Conservation (phyloP, 495 filamentous ascomycete species). For the Darksidea phi region DNA sequence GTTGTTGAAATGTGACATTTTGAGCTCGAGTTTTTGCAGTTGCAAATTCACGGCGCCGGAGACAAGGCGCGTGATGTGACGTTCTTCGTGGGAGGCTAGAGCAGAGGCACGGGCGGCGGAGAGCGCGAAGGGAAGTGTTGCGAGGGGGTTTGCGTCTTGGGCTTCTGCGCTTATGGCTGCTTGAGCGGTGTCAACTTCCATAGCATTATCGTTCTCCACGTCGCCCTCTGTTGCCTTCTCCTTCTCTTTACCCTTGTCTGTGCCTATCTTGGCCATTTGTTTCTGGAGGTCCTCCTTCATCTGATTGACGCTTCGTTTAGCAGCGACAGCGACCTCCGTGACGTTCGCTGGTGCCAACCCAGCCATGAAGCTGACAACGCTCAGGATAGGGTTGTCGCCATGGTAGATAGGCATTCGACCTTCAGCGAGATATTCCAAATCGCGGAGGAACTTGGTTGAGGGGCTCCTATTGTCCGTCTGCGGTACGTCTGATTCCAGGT, state of each 20-base stretch:
- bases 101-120: slow-evolving; percentile 82
- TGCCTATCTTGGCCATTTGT: slow-evolving; percentile 63
- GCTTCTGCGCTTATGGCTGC: slow-evolving; percentile 48
- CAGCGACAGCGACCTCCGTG: slow-evolving; percentile 70
- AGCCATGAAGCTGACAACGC: slow-evolving; percentile 88
- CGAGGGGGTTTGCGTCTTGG: slow-evolving; percentile 51
- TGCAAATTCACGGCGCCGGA: slow-evolving; percentile 74
- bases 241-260: slow-evolving; percentile 34
- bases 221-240: slow-evolving; percentile 51
- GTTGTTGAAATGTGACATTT: slow-evolving; percentile 89
- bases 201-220: slow-evolving; percentile 45
- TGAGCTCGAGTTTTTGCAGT: slow-evolving; percentile 51
- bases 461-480: slow-evolving; percentile 47
- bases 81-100: slow-evolving; percentile 91
- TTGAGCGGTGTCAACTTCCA: slow-evolving; percentile 45
- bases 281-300: slow-evolving; percentile 73
- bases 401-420: slow-evolving; percentile 83
- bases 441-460: slow-evolving; percentile 41
- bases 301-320: slow-evolving; percentile 77
- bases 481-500: slow-evolving; percentile 54
- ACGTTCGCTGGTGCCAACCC: slow-evolving; percentile 82
- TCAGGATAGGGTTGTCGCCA: slow-evolving; percentile 91
- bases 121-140: slow-evolving; percentile 78
- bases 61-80: slow-evolving; percentile 89
- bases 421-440: slow-evolving; percentile 60